Evolutionary conservation across 768 basidiomycete genomes (phyloP), one percentile per base, ranked within the genome.

Genomic region (Gelatoporia subvermispora): DNA sequence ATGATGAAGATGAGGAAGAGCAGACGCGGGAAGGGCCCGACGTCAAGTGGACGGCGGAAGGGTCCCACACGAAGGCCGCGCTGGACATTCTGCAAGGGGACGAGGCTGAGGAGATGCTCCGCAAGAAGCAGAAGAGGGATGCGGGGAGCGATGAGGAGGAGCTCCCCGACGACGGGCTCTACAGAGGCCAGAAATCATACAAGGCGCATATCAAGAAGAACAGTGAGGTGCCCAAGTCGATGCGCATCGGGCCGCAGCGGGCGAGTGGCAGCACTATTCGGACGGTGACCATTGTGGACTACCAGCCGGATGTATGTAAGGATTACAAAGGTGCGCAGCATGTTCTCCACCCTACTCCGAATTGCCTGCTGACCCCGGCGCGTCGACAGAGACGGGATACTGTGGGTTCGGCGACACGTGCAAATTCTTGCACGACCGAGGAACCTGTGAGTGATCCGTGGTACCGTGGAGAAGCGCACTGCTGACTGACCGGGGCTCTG

Each of bases 341-440:
- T 41, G 25, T 18, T n/a, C 17, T 5, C 13, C 7, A 31, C 13
- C 28, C 28, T n/a, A n/a, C n/a, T 7, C 28, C 28, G 28, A 13
- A 13, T 7, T 13, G 38, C 17, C 31, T 35, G 28, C 52, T 48
- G 43, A 45, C 41, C 13, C 16, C 18, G 17, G 23, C 36, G n/a
- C n/a, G n/a, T n/a, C 34, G 25, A 17, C 50, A 95, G 95, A 98
- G 72, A 99, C 96, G 44, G 96, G 96, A 0, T 99, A 91, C 65
- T 99, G 96, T 68, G 96, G 96, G 18, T 99, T 95, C 66, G 96
- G 96, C 24, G 96, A 99, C 68, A 93, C 93, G 3, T 99, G 96
- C 70, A 98, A 97, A 76, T 97, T 97, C 74, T 76, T 98, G 64
- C 96, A 98, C 69, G 96, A 98, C 68, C 85, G 95, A 60, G 94